These are phyloP conservation scores for Blastocladiella britannica DNA, from an alignment of 192 early-diverging fungal species.

Conservation along the genomic window DNA sequence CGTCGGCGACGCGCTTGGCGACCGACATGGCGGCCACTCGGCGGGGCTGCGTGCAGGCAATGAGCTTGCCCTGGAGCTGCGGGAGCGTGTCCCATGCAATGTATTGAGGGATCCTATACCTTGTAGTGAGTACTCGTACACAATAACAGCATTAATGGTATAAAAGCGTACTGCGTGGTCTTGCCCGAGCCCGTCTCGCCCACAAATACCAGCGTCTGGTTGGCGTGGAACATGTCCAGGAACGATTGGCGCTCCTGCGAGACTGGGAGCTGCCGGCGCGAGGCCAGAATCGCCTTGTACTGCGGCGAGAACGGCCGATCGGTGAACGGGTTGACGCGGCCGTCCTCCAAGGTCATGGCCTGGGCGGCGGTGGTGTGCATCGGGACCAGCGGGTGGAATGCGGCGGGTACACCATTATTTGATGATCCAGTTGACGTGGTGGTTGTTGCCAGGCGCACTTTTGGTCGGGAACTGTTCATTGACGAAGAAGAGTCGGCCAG, in stretches of 20 bases:
- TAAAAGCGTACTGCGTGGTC: slow-evolving; percentile 67
- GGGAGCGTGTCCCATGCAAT: slow-evolving; percentile 78
- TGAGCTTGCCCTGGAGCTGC: slow-evolving; percentile 64
- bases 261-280: slow-evolving; percentile 76
- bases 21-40: slow-evolving; percentile 99
- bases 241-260: slow-evolving; percentile 83
- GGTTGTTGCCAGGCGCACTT: not conserved
- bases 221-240: slow-evolving; percentile 71
- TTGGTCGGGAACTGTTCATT: too few species aligned
- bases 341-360: slow-evolving; percentile 58
- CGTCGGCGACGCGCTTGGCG: slow-evolving; percentile 93
- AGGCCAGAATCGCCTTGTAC: slow-evolving; percentile 69
- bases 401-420: too few species aligned
- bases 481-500: too few species aligned
- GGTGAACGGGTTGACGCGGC: slow-evolving; percentile 55
- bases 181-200: slow-evolving; percentile 97
- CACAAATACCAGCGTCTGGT: slow-evolving; percentile 86
- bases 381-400: slow-evolving; percentile 32
- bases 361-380: slow-evolving; percentile 68
- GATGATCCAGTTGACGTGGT: too few species aligned
- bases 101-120: slow-evolving; percentile 86
- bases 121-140: slow-evolving; percentile 2
- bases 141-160: not conserved
- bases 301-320: slow-evolving; percentile 51
- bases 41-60: slow-evolving; percentile 97